Evolutionary conservation across 2,329 filamentous ascomycete genomes (phyloP), one percentile per base, ranked within the genome.

Genomic region (Lasiodiplodia hormozganensis): DNA sequence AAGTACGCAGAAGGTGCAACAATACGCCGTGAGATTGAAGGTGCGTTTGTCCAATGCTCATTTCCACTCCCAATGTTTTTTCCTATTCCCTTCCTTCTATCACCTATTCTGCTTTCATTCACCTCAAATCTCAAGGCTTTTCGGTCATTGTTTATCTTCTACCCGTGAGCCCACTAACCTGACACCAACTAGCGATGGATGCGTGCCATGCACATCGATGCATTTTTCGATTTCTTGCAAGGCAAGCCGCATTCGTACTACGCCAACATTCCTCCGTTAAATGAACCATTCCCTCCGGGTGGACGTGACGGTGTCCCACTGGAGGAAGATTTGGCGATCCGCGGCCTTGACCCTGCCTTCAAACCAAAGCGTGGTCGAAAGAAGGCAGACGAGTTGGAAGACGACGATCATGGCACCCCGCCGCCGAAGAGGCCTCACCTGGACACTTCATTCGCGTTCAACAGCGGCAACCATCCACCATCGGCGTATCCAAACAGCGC

Each of bases 161-260:
- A n/a, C n/a, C n/a, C n/a, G n/a, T 21, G 43, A 47, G 43, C n/a
- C 47, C 5, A 28, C 31, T 49, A 18, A 23, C 6, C 58, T 64
- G 43, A 56, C 58, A 14, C 16, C 2, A 25, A 8, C 49, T 74
- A 92, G 92, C 90, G 95, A 76, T 97, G 94, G 94, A 96, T 97
- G 92, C 93, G 93, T 77, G 94, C 94, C 5, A 95, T 97, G 91
- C 94, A 97, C 77, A 89, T 97, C 65, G 93, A 97, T 83, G 92
- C 93, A 12, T 97, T 97, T 78, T 97, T 97, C 75, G 93, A 97
- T 77, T 97, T 93, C 77, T 87, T 96, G 23, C 85, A 95, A 70
- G 88, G 89, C 60, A 93, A 93, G 71, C 83, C 87, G 31, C 93
- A 96, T 78, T 81, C 88, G 0, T 97, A 97, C 79, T 97, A 91